Evolutionary conservation across 441 rosid genomes (phyloP).

Genomic region (Populus trichocarpa): DNA sequence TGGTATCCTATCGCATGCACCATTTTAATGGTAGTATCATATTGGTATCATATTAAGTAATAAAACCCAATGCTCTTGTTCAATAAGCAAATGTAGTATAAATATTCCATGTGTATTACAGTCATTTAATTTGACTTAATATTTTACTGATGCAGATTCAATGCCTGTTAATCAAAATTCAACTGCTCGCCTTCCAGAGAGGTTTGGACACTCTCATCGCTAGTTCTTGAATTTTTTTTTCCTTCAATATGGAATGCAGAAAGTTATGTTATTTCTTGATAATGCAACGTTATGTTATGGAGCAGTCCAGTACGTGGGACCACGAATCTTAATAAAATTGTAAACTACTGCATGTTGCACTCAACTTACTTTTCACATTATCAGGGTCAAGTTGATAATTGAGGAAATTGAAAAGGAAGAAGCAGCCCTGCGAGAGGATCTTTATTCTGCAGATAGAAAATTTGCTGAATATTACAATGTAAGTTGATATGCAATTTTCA

Average conservation of each 20-base stretch:
- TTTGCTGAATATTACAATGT: conserved; percentile 93
- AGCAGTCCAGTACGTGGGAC: not conserved
- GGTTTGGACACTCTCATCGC: conserved; percentile 41
- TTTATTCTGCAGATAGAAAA: conserved; percentile 88
- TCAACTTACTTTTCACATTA: conserved; percentile 1
- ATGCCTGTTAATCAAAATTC: conserved; percentile 64
- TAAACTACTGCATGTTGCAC: not conserved
- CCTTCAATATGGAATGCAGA: not conserved
- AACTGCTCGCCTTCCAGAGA: conserved; percentile 86
- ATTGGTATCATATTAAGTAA: not conserved
- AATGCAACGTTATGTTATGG: not conserved
- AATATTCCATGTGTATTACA: not conserved
- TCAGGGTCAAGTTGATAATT: conserved; percentile 82
- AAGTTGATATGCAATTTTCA: conserved; percentile 21
- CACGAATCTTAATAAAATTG: not conserved
- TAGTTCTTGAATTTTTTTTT: not conserved
- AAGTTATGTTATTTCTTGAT: not conserved
- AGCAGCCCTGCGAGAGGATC: conserved; percentile 81
- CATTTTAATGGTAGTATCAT: not conserved
- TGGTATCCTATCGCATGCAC: not conserved
- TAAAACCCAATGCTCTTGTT: not conserved
- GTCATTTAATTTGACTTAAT: not conserved
- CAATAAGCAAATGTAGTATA: not conserved
- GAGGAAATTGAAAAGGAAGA: conserved; percentile 96
- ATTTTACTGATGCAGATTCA: conserved; percentile 48